Conservation (phyloP, 2,329 filamentous ascomycete genomes). For the Botryosphaeria dothidea region DNA sequence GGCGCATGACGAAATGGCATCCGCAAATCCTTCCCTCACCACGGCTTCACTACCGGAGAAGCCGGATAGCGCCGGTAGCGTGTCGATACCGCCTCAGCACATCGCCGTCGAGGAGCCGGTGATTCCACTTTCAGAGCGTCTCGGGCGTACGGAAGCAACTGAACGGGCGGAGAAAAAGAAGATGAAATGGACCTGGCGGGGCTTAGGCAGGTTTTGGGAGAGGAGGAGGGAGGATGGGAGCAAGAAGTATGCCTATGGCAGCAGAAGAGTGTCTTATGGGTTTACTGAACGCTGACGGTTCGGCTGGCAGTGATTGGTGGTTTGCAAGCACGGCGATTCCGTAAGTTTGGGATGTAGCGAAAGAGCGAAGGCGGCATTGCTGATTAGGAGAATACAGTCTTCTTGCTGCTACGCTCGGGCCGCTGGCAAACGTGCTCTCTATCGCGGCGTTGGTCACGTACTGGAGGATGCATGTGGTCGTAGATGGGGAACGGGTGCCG, state of each 20-base stretch:
- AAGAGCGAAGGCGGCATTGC: background rate
- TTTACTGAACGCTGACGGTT: background rate
- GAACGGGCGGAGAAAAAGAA: background rate
- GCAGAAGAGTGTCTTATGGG: too few relatives aligned
- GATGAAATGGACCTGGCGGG: background rate
- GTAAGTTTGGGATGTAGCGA: background rate
- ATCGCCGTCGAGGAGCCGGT: background rate
- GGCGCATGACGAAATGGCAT: background rate
- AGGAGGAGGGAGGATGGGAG: background rate
- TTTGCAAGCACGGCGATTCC: constrained; percentile 41
- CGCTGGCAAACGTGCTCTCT: constrained; percentile 83
- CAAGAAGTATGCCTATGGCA: background rate
- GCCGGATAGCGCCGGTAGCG: background rate
- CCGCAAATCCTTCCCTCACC: background rate
- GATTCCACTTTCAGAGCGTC: background rate
- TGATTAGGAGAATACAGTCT: constrained; percentile 43
- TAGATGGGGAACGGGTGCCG: constrained; percentile 48
- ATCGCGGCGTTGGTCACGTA: constrained; percentile 81
- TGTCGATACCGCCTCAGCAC: background rate
- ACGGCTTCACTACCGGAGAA: background rate
- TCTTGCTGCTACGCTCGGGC: constrained; percentile 79
- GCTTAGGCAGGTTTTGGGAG: background rate
- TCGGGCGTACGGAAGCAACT: background rate
- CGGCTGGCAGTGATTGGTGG: constrained; percentile 36
- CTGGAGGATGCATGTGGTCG: constrained; percentile 66